Evolutionary conservation across 2,329 filamentous ascomycete species (phyloP), one percentile per base, ranked within the genome.

Genomic region (Oidium heveae): DNA sequence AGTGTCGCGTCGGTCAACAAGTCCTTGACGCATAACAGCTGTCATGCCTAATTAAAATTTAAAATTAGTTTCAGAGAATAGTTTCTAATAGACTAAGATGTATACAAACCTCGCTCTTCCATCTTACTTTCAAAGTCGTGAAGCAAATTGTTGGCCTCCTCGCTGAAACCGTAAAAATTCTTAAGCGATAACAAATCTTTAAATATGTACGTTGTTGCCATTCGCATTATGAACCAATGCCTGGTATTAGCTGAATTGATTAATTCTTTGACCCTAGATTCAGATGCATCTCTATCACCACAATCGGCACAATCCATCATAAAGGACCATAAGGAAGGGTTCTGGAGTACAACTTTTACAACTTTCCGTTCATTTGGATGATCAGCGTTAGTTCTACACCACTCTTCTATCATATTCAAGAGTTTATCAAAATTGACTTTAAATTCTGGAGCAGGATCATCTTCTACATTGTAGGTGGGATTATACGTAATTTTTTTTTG

Each of bases 191-290:
- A 63, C 41, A 71, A 62, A 16, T 66, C 59, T 28, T 65, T 59
- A 18, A 66, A 58, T 4, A 69, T 61, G 54, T 68, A 70, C 24
- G 67, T 63, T 18, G 68, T 55, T 1, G 67, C 55, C 44, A 71
- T 63, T 43, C 69, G 64, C 55, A 67, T 63, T n/a, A 70, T 58
- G 39, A 70, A 67, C 58, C 63, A 67, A 2, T 58, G 56, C 16
- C 68, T 64, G 2, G 62, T 59, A 4, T 57, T 57, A 4, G 56
- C 55, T 55, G 67, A 63, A n/a, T 58, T 57, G 0, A 71, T 59
- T 10, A 71, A 61, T 43, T 59, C 61, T 46, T 61, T 57, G 0
- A 66, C 62, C 18, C 41, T 47, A 52, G 69, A 65, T 13, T 60
- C 64, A 5, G 65, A 59, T 1, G 65, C 59, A 22, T 66, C 63